phyloP scores from a whole-genome alignment of 2,329 filamentous ascomycete species.

The Colletotrichum cereale region DNA sequence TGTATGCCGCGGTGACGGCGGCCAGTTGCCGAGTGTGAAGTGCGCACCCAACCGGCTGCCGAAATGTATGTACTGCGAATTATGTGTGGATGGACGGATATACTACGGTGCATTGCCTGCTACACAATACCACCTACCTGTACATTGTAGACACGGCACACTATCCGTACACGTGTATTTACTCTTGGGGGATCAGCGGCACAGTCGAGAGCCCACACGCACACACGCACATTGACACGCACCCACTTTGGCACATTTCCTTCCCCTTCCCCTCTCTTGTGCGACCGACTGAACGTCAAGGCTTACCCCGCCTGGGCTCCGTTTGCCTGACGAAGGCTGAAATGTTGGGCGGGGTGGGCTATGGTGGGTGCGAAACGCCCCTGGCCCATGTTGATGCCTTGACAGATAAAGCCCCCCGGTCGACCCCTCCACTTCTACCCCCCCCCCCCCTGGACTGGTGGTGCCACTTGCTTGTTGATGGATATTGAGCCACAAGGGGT shows the following conservation, averaged over 20 bases:
- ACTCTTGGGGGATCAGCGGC: slow-evolving; percentile 20
- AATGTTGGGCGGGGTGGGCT: not conserved
- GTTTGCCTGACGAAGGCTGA: slow-evolving; percentile 14
- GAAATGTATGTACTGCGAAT: too few relatives aligned
- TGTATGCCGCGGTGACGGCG: not conserved
- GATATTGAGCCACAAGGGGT: slow-evolving; percentile 13
- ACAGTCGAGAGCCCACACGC: not conserved
- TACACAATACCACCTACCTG: too few relatives aligned
- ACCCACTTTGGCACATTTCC: too few relatives aligned
- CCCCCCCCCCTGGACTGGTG: slow-evolving; percentile 1
- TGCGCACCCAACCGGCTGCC: not conserved
- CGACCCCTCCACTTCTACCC: not conserved
- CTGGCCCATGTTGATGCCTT: slow-evolving; percentile 15
- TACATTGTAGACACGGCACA: too few relatives aligned
- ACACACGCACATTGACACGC: not conserved
- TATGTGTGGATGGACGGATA: too few relatives aligned
- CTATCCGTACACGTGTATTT: not conserved
- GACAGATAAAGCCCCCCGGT: slow-evolving; percentile 18
- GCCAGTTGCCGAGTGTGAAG: not conserved
- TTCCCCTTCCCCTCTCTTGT: slow-evolving; percentile 37
- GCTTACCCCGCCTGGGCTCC: slow-evolving; percentile 32
- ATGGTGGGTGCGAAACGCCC: slow-evolving; percentile 6
- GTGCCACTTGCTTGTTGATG: slow-evolving; percentile 20
- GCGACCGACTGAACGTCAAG: slow-evolving; percentile 16
- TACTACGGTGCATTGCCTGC: too few relatives aligned